Evolutionary conservation across 352 stramenopile genomes (phyloP).

Genomic region (Aphanomyces stellatus): DNA sequence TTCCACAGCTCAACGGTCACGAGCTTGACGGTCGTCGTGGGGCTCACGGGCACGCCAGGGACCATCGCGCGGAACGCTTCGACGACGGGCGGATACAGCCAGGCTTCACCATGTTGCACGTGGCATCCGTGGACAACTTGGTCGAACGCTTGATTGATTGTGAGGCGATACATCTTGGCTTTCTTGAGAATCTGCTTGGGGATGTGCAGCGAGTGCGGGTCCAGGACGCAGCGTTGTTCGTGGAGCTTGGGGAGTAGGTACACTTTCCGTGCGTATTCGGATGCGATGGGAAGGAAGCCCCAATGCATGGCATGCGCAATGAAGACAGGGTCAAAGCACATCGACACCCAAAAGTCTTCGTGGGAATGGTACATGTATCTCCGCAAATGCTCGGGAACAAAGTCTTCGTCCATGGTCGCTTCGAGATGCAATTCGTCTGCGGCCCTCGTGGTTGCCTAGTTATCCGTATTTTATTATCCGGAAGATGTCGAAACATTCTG

Average conservation of each 20-base stretch:
- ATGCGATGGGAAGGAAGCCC: conserved; percentile 91
- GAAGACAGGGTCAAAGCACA: conserved; percentile 80
- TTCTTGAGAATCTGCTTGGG: conserved; percentile 89
- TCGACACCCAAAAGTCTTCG: conserved; percentile 90
- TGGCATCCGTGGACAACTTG: conserved; percentile 86
- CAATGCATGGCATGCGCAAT: conserved; percentile 89
- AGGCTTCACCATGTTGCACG: conserved; percentile 87
- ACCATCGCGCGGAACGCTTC: conserved; percentile 69
- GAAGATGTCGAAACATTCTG: no score
- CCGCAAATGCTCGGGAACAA: conserved; percentile 75
- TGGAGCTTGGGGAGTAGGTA: conserved; percentile 87
- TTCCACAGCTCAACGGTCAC: conserved; percentile 90
- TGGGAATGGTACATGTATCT: conserved; percentile 86
- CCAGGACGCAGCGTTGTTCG: conserved; percentile 77
- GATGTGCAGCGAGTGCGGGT: conserved; percentile 52
- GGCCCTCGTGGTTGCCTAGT: no score
- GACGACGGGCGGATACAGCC: conserved; percentile 89
- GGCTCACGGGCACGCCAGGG: conserved; percentile 38
- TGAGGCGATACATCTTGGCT: conserved; percentile 76
- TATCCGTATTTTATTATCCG: no score
- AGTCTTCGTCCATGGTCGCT: conserved; percentile 43
- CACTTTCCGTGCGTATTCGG: conserved; percentile 48
- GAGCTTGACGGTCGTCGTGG: conserved; percentile 55
- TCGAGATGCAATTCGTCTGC: no score
- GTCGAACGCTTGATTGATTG: conserved; percentile 86